Base-by-base conservation (phyloP, 352 stramenopile species). In the Phytophthora nicotianae region DNA sequence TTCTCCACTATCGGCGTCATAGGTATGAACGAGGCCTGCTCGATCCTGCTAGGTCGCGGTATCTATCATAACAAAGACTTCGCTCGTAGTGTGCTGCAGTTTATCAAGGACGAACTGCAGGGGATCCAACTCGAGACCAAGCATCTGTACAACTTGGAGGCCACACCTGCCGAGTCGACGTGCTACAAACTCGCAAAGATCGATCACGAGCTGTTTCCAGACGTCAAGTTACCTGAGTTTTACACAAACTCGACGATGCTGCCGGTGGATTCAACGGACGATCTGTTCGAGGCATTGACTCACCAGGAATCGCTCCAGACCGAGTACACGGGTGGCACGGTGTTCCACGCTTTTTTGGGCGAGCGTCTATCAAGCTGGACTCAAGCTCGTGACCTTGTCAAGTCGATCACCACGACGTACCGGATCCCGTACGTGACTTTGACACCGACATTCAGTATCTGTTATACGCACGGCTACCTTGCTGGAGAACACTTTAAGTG, bases 181-280 rank as follows among this genome's bases (percentile, higher is more conserved):
- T 73, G 65, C 49, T 73, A 73, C 48, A 73, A 73, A 37, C 52
- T 73, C 17, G 65, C 65, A 1, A 68, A 64, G n/a, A 69, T 64
- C 5, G 65, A 73, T 32, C 55, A 63, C 26, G 59, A 73, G 42
- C 26, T 73, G 40, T 73, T 73, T 35, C 53, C 58, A 4, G 29
- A 58, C 2, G 52, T 47, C 20, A 60, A 68, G 1, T 33, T 73
- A 2, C 65, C 65, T 5, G 65, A 73, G 27, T 65, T 73, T 33
- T 73, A 73, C 59, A 73, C 65, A 5, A 73, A 73, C 47, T 73
- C 65, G 8, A 73, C 65, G 16, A 73, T 73, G 65, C 53, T 73
- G 40, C 65, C 65, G 21, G 65, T 73, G 5, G 65, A 73, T 53
- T 58, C 65, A 13, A 73, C 65, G 0, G 65, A 65, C 52, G 65